These are phyloP conservation scores for Chimonanthus salicifolius DNA, from an alignment of 164 flowering plant genomes.

Conservation along the genomic window DNA sequence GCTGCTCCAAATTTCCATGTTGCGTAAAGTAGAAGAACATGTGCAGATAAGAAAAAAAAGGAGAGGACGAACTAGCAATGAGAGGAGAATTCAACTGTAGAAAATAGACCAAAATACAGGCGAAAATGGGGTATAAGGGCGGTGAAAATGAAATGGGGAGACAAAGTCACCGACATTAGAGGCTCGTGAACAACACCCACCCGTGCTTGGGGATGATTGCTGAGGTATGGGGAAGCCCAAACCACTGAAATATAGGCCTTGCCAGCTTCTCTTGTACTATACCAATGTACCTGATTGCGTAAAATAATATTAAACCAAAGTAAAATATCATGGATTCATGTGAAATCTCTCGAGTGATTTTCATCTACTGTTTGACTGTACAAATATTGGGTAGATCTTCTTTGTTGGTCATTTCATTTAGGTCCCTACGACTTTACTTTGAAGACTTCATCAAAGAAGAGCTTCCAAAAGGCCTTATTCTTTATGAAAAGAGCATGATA, in stretches of 20 bases:
- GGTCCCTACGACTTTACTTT: no score
- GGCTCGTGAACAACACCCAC: neutral
- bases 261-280: conserved; percentile 10
- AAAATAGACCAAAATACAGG: neutral
- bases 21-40: no score
- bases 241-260: conserved; percentile 1
- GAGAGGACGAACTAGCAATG: no score
- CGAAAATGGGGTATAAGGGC: neutral
- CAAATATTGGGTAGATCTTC: no score
- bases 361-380: no score
- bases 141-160: neutral
- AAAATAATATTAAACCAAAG: neutral
- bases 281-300: neutral
- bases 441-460: no score
- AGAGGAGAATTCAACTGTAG: neutral
- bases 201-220: conserved; percentile 10
- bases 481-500: no score
- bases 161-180: conserved; percentile 14
- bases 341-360: neutral
- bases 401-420: no score
- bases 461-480: no score
- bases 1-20: no score
- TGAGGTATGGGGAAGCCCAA: conserved; percentile 3
- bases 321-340: neutral
- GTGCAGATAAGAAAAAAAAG: no score